Evolutionary conservation across 2,329 filamentous ascomycete species (phyloP).

Genomic region (Scedosporium dehoogii): DNA sequence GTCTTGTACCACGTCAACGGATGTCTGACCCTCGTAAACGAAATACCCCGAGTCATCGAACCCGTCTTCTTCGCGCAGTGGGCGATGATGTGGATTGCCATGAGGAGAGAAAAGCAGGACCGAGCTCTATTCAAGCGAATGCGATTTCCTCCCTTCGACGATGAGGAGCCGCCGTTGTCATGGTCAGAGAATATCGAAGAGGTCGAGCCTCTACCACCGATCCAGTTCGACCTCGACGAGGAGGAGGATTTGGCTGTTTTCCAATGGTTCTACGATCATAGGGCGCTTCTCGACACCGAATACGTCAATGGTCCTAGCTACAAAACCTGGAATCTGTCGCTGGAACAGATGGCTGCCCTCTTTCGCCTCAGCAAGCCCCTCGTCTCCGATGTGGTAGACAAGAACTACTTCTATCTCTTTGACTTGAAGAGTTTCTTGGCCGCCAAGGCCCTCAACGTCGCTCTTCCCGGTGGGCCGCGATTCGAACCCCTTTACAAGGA

Average conservation of each 20-base stretch:
- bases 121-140: constrained; percentile 95
- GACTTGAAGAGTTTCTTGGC: constrained; percentile 91
- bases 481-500: constrained; percentile 98
- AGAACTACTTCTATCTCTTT: constrained; percentile 98
- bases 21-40: constrained; percentile 92
- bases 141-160: constrained; percentile 97
- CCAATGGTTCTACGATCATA: constrained; percentile 97
- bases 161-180: constrained; percentile 92
- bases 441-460: constrained; percentile 93
- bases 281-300: constrained; percentile 78
- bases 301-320: constrained; percentile 97
- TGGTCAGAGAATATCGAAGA: constrained; percentile 99
- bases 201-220: constrained; percentile 92
- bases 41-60: constrained; percentile 92
- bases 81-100: constrained; percentile 99
- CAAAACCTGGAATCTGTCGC: constrained; percentile 83
- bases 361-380: constrained; percentile 87
- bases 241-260: constrained; percentile 82
- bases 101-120: constrained; percentile 97
- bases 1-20: constrained; percentile 98
- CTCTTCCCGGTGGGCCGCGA: constrained; percentile 90
- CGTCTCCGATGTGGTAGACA: constrained; percentile 83
- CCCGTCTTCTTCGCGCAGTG: constrained; percentile 97
- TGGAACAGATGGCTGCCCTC: constrained; percentile 93
- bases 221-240: constrained; percentile 97